phyloP scores from a whole-genome alignment of 768 basidiomycete genomes.

The Pleurotus tuoliensis region DNA sequence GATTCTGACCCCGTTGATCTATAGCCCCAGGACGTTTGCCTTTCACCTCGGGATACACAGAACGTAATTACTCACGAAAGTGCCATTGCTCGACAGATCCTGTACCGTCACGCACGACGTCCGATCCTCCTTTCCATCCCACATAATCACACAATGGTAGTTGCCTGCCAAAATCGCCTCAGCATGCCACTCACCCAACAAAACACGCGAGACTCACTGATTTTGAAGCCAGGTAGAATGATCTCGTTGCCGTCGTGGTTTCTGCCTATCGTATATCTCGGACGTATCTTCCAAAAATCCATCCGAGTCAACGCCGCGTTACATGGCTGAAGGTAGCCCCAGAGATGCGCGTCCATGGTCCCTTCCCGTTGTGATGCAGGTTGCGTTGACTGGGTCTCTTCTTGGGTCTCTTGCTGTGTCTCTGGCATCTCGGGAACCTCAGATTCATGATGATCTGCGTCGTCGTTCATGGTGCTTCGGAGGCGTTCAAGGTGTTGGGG shows the following conservation, averaged over 20 bases:
- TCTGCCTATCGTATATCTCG: constrained; percentile 53
- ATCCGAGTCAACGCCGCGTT: constrained; percentile 47
- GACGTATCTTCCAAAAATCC: constrained; percentile 55
- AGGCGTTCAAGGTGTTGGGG: not conserved
- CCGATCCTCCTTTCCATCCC: constrained; percentile 50
- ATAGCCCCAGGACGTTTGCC: not conserved
- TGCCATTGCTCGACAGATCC: constrained; percentile 71
- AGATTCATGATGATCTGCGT: not conserved
- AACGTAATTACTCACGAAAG: constrained; percentile 45
- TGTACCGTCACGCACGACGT: constrained; percentile 41
- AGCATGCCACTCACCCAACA: constrained; percentile 3
- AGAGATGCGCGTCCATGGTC: constrained; percentile 43
- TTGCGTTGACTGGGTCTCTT: constrained; percentile 39
- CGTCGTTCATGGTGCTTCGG: not conserved
- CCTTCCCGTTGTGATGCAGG: constrained; percentile 33
- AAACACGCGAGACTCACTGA: constrained; percentile 51
- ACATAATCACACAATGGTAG: constrained; percentile 51
- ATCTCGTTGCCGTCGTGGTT: constrained; percentile 43
- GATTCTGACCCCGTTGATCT: constrained; percentile 71
- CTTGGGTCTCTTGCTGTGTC: constrained; percentile 18
- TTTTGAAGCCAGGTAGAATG: constrained; percentile 64
- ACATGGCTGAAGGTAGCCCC: constrained; percentile 72
- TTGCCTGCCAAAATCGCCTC: constrained; percentile 37
- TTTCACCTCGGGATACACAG: not conserved
- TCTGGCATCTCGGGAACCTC: constrained; percentile 24